Percentiles rank a stretch among this genome's conserved stretches.
Evolutionary conservation across 441 rosid species (phyloP).

Genomic region (Adansonia gregorii): DNA sequence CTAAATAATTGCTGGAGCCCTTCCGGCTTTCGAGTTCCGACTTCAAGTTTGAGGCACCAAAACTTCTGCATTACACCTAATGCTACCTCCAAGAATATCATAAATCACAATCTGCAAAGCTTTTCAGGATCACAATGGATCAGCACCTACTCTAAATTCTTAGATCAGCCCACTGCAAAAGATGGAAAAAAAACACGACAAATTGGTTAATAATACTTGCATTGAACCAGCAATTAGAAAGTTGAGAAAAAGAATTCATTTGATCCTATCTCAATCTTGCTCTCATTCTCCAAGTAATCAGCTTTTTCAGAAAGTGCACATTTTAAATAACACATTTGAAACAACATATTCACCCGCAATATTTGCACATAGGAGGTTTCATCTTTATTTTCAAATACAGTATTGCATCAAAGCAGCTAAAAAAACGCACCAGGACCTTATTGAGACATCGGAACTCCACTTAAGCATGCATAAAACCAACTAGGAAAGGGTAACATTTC

Average conservation of each 20-base stretch:
- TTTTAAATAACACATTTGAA: neutral
- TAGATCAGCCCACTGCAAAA: slow-evolving; percentile 28
- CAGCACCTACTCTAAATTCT: slow-evolving; percentile 41
- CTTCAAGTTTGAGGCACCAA: neutral
- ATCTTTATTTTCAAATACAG: neutral
- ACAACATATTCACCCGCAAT: neutral
- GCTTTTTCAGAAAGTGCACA: neutral
- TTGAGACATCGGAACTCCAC: neutral
- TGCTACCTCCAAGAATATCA: slow-evolving; percentile 27
- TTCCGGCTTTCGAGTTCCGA: no score
- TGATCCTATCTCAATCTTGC: neutral
- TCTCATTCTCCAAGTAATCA: neutral
- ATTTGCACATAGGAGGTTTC: neutral
- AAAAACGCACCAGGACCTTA: neutral
- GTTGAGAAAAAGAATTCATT: neutral
- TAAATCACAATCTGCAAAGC: slow-evolving; percentile 28
- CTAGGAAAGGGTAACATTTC: neutral
- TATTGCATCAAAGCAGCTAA: neutral
- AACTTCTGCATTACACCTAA: slow-evolving; percentile 39
- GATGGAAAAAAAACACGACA: neutral
- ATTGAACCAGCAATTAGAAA: neutral
- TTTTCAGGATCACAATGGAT: slow-evolving; percentile 32
- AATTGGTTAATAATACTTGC: neutral
- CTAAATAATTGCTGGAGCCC: no score
- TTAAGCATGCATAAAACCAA: neutral